Evolutionary conservation across 352 stramenopile species (phyloP), one percentile per base, ranked within the genome.

Genomic region (Pythium oligandrum): DNA sequence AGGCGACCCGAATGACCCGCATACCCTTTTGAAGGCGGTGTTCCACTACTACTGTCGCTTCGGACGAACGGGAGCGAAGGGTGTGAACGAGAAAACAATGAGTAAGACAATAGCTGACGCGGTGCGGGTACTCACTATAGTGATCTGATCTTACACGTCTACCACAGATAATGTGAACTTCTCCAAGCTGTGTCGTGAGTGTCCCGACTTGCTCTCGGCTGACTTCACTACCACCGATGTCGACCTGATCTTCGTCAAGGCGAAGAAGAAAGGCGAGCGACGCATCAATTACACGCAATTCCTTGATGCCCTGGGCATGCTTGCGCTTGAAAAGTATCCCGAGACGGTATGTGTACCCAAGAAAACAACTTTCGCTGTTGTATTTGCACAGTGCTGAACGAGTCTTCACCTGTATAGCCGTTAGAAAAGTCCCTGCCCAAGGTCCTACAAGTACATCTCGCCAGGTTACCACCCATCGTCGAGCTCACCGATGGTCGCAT

Each of bases 11-110:
- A 89, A 92, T 48, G 83, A 93, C 51, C 78, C 83, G 9, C 80
- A 93, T 55, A 89, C 83, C 26, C 68, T 92, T 36, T 63, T 94
- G 8, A 83, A 83, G 46, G 78, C 75, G 11, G 73, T 93, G 8
- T 94, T 93, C 57, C 79, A 89, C 53, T 92, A 91, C 61, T 94
- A 94, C 65, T 94, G 84, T 53, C 75, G 78, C 52, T 94, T 91
- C 44, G 81, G 84, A 2, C 71, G 84, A 50, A 94, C 82, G 12
- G 77, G 80, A 2, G 57, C 76, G 10, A 84, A 85, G 31, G 78
- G 79, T 6, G 59, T 63, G 10, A 75, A 68, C 40, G 82, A 91
- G 52, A 88, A 77, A 17, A 90, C 79, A 0, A 66, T 90, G 10
- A 74, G 75, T 89, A 66, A 38, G 67, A 58, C 42, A 42, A 26